These are phyloP conservation scores for Eremochloa ophiuroides DNA, from an alignment of 176 grass and related monocot species.

Conservation along the genomic window DNA sequence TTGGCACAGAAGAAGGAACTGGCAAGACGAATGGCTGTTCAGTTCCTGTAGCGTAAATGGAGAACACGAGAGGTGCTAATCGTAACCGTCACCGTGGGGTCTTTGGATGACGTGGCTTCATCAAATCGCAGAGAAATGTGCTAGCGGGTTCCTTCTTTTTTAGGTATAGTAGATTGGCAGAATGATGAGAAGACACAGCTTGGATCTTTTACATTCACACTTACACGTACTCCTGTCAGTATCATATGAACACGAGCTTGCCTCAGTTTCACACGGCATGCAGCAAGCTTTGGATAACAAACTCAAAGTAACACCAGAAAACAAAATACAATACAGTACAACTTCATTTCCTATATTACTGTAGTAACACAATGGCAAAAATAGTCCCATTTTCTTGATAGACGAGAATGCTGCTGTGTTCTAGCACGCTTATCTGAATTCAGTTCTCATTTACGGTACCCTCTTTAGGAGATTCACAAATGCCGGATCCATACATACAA, in stretches of 20 bases:
- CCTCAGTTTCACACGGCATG: too few species aligned
- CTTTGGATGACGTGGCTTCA: too few species aligned
- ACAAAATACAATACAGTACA: background rate
- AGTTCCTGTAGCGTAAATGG: too few species aligned
- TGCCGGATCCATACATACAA: background rate
- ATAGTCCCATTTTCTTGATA: background rate
- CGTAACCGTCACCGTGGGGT: too few species aligned
- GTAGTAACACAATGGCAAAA: background rate
- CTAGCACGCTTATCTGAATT: background rate
- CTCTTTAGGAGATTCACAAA: conserved; percentile 24
- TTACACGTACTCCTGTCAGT: background rate
- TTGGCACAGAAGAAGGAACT: too few species aligned
- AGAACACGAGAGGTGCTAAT: too few species aligned
- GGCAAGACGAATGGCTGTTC: too few species aligned
- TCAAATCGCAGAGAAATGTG: too few species aligned
- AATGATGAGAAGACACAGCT: background rate
- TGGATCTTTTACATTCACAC: background rate
- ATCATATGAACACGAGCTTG: background rate
- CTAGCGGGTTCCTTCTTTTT: too few species aligned
- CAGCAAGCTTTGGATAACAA: background rate
- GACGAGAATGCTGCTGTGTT: background rate
- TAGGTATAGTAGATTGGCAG: too few species aligned
- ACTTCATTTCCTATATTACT: background rate
- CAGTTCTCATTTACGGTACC: background rate
- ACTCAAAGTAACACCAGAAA: background rate